Base-by-base conservation (phyloP, 495 filamentous ascomycete genomes). In the Podospora pseudopauciseta region DNA sequence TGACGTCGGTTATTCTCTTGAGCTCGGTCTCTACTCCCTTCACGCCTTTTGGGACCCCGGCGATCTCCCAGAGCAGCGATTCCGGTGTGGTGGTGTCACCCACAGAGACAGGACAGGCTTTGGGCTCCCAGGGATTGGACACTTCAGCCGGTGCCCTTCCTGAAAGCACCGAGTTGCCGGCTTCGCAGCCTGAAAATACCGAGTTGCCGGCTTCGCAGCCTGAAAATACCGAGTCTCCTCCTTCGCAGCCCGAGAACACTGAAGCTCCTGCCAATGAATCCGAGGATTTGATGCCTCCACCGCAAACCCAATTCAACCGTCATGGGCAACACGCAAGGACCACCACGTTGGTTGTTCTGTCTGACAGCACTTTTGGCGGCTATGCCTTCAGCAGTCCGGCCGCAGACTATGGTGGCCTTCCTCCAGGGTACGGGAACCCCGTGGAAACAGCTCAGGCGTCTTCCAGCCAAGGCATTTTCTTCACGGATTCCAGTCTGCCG, bases 281-380 rank as follows among this genome's bases (percentile, higher is more conserved):
- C 30, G 30, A 44, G 7, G 68, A 62, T 9, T 2, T 27, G 15
- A 23, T 67, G 27, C 67, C 70, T 16, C 69, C 69, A 13, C 70
- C 70, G 0, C 68, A 76, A 56, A 72, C 74, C 4, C 72, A 76
- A 23, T 65, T 76, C 44, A 60, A 67, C 30, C 66, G 65, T 6
- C 68, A 68, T 5, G 55, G 6, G 5, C 63, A 65, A 30, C 54
- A 54, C 4, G n/a, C 26, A 19, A 62, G 61, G 13, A 64, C 65
- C 13, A 64, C 65, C 13, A 32, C 23, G 9, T 3, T 19, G 2
- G n/a, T 20, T 15, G 30, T 44, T 18, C 13, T 7, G 0, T 54
- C 59, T 34, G 32, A 32, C 32, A 65, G 23, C 2, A 63, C 71
- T 1, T 32, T 68, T 49, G 65, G 62, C 1, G 68, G 68, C 1